Evolutionary conservation across 2,329 filamentous ascomycete species (phyloP).

Genomic region (Trichoderma breve): DNA sequence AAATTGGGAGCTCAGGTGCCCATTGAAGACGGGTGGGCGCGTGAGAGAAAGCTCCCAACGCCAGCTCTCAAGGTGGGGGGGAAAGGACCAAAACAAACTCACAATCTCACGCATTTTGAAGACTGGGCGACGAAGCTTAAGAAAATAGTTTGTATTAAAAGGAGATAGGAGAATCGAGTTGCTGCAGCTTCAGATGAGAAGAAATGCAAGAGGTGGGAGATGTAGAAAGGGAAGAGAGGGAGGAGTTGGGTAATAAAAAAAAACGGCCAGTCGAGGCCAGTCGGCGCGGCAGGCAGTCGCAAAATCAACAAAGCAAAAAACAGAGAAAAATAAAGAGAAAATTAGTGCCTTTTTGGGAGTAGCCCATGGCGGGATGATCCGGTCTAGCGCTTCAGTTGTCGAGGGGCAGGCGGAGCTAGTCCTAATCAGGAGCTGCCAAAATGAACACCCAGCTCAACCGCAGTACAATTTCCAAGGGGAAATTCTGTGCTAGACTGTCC

Average conservation of each 20-base stretch:
- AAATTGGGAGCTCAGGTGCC: background rate
- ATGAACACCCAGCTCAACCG: conserved; percentile 4
- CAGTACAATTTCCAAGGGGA: conserved; percentile 18
- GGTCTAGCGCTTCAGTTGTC: conserved; percentile 11
- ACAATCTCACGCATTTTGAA: conserved; percentile 24
- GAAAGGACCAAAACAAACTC: conserved; percentile 9
- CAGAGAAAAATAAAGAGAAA: background rate
- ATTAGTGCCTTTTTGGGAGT: background rate
- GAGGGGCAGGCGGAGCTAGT: conserved; percentile 2
- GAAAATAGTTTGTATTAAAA: conserved; percentile 5
- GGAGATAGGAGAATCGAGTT: conserved; percentile 10
- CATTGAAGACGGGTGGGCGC: conserved; percentile 9
- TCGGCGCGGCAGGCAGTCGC: conserved; percentile 18
- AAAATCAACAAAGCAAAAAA: conserved; percentile 18
- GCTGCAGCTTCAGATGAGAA: conserved; percentile 11
- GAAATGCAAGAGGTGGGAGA: conserved; percentile 8
- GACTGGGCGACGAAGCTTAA: conserved; percentile 9
- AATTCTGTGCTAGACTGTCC: conserved; percentile 7
- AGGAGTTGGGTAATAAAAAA: conserved; percentile 18
- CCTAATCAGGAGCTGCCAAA: conserved; percentile 14
- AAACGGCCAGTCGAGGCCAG: conserved; percentile 17
- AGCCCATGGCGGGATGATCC: conserved; percentile 18
- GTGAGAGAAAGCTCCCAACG: conserved; percentile 5
- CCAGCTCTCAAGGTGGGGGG: background rate
- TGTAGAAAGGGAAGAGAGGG: conserved; percentile 8